Conservation (phyloP, 805 yeast genomes). For the Saccharomyces paradoxus region DNA sequence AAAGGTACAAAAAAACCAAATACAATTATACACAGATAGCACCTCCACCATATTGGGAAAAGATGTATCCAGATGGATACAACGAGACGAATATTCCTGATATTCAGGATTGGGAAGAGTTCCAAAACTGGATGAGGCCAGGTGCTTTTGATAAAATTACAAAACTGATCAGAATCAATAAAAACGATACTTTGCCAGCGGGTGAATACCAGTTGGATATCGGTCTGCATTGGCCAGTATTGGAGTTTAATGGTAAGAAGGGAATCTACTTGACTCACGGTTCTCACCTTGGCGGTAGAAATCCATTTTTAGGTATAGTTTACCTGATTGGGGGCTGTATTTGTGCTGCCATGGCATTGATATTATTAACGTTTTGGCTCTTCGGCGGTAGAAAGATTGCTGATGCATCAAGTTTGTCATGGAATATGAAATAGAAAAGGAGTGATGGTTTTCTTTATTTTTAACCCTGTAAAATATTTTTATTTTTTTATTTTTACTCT, state of each 20-base stretch:
- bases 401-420: slow-evolving; percentile 59
- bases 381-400: slow-evolving; percentile 64
- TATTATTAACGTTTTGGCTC: slow-evolving; percentile 46
- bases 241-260: slow-evolving; percentile 59
- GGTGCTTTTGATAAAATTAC: slow-evolving; percentile 64
- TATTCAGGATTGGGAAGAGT: slow-evolving; percentile 65
- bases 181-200: slow-evolving; percentile 41
- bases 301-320: slow-evolving; percentile 58
- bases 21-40: slow-evolving; percentile 64
- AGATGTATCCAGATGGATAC: slow-evolving; percentile 77
- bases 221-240: slow-evolving; percentile 76
- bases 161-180: slow-evolving; percentile 58
- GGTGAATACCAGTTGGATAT: slow-evolving; percentile 59
- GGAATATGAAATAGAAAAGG: slow-evolving; percentile 45
- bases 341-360: slow-evolving; percentile 49
- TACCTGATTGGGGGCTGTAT: slow-evolving; percentile 73
- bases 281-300: slow-evolving; percentile 70
- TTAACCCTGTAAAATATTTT: background rate
- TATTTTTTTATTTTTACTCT: background rate
- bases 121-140: slow-evolving; percentile 96
- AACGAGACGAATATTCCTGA: slow-evolving; percentile 75
- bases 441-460: background rate
- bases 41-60: slow-evolving; percentile 92
- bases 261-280: slow-evolving; percentile 60
- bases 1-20: slow-evolving; percentile 61